Evolutionary conservation across 495 filamentous ascomycete genomes (phyloP), one percentile per base, ranked within the genome.

Genomic region (Penicillium lagena): DNA sequence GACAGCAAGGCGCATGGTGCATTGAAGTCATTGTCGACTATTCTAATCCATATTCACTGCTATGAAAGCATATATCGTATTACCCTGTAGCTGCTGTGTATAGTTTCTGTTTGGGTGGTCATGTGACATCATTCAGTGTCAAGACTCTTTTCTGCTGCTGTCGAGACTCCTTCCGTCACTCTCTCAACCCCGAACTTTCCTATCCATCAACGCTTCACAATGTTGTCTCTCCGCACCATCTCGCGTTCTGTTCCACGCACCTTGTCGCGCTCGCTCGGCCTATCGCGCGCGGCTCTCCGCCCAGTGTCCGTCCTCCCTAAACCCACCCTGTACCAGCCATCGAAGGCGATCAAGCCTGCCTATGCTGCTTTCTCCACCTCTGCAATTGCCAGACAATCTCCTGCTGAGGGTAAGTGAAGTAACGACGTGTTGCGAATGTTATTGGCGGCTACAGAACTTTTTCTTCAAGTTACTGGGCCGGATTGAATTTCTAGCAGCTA

Each of bases 291-390:
- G 34, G 56, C 66, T 45, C 52, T 61, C 52, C 73, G 77, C 55
- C 76, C 77, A 42, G 65, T 71, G 9, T 65, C 71, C 27, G 53
- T 66, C 9, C 44, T 77, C 50, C 63, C 67, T 45, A 72, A 66
- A 57, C 58, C 66, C 38, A 60, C 62, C 50, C 53, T 73, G 46
- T 51, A 70, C 39, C 72, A 74, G 49, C 70, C 76, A 29, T 68
- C 67, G 67, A 73, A 72, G 60, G 53, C 60, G 13, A 63, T 72
- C 52, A 75, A 69, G 52, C 73, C 80, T 46, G 72, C 73, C 56
- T 72, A 78, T 47, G 79, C 85, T 38, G 73, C 85, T 35, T 93
- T 94, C 68, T 90, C 86, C 1, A 89, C 84, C 12, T 79, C 85
- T 12, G 65, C 73, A 35, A 62, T 71, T 32, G 73, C 79, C 59